Evolutionary conservation across 768 basidiomycete genomes (phyloP).

Genomic region (Boletus subparvulus): DNA sequence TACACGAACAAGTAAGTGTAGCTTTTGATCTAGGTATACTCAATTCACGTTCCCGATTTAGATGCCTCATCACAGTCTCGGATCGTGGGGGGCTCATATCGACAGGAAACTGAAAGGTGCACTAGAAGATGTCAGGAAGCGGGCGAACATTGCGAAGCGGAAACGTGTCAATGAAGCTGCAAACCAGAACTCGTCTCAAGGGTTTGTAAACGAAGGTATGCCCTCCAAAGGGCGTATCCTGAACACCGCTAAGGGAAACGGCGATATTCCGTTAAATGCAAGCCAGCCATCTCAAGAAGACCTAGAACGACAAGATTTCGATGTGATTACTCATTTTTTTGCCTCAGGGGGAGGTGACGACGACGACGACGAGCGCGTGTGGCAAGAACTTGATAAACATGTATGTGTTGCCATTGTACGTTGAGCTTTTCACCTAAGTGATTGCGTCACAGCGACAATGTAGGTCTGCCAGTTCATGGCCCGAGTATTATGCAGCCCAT

Average conservation of each 20-base stretch:
- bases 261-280: neutral
- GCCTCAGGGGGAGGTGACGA: slow-evolving; percentile 50
- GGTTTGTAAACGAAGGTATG: neutral
- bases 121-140: slow-evolving; percentile 50
- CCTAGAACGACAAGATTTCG: slow-evolving; percentile 43
- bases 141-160: slow-evolving; percentile 49
- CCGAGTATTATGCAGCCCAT: slow-evolving; percentile 49
- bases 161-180: slow-evolving; percentile 31
- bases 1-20: slow-evolving; percentile 47
- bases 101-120: slow-evolving; percentile 31
- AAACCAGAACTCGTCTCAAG: neutral
- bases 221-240: slow-evolving; percentile 1
- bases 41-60: slow-evolving; percentile 25
- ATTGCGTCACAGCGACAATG: slow-evolving; percentile 37
- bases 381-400: slow-evolving; percentile 47
- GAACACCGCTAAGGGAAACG: neutral
- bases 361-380: slow-evolving; percentile 48
- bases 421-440: neutral
- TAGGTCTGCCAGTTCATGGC: slow-evolving; percentile 46
- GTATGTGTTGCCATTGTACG: slow-evolving; percentile 33
- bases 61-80: slow-evolving; percentile 58
- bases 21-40: neutral
- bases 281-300: slow-evolving; percentile 8
- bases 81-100: slow-evolving; percentile 52
- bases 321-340: slow-evolving; percentile 54